A percentile compares a stretch with the other conserved stretches of the same genome.
Evolutionary conservation across 176 grass and related monocot genomes (phyloP).

Genomic region (Themeda triandra): DNA sequence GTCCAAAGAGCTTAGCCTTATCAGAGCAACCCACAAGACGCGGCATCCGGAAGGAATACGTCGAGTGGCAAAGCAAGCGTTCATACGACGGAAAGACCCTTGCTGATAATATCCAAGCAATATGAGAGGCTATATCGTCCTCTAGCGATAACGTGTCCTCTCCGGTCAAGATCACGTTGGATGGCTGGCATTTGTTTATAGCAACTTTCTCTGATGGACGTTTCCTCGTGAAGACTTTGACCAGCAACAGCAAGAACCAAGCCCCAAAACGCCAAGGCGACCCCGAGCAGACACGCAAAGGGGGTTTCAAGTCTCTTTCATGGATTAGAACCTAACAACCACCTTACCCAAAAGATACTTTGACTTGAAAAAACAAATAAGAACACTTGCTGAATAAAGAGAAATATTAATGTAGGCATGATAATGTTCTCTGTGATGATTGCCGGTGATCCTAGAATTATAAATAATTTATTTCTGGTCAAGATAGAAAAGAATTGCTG

Average conservation of each 20-base stretch:
- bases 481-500: not conserved
- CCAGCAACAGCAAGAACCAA: constrained; percentile 12
- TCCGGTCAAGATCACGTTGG: constrained; percentile 31
- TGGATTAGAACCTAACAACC: constrained; percentile 39
- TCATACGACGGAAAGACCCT: constrained; percentile 11
- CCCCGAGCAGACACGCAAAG: constrained; percentile 31
- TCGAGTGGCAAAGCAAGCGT: constrained; percentile 7
- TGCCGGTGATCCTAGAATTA: not conserved
- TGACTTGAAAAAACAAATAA: constrained; percentile 8
- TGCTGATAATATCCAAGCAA: not conserved
- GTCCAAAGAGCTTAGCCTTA: not conserved
- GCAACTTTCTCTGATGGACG: constrained; percentile 35
- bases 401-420: not conserved
- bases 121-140: not conserved
- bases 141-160: not conserved
- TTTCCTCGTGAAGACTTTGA: constrained; percentile 42
- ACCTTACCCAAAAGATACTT: constrained; percentile 6
- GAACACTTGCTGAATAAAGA: not conserved
- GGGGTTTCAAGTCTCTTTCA: constrained; percentile 21
- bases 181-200: not conserved
- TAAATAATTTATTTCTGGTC: not conserved
- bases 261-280: constrained; percentile 6
- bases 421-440: not conserved
- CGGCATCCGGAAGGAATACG: constrained; percentile 2
- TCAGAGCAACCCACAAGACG: not conserved